Base-by-base conservation (phyloP, 1,284 basidiomycete genomes). In the Heliocybe sulcata region DNA sequence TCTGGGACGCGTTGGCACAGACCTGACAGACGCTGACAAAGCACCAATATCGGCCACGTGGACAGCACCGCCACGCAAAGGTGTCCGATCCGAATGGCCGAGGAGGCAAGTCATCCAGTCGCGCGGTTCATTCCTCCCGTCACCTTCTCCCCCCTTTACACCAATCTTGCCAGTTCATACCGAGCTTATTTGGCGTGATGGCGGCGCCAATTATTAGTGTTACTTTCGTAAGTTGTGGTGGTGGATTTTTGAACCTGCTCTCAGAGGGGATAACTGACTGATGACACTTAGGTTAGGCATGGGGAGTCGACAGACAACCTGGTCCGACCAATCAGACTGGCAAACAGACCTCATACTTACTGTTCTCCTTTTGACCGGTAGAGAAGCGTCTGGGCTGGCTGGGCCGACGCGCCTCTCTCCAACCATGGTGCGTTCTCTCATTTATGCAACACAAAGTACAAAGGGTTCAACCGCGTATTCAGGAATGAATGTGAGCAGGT, bases 361-460 rank as follows among this genome's bases (percentile, higher is more conserved):
- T 57, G 20, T 49, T 26, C 29, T 27, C 23, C 38, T 51, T 51
- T 29, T 49, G 33, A 2, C 45, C 47, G 20, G 27, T 20, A 85
- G 81, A 75, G 66, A 56, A 64, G 70, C 1, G 63, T 83, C 6
- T 94, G 92, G 92, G 90, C 92, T 25, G 93, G 93, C 10, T 92
- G 87, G 80, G 79, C 78, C 57, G 91, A 96, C 69, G 83, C 92
- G 1, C 83, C 89, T 0, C 76, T 95, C 3, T 88, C 90, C 16
- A 85, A 85, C 60, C 90, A 94, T 67, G 93, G 92, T 87, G 64
- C 67, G 77, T 70, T 16, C 10, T 38, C 25, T 48, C 22, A 55
- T 20, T 9, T 31, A 56, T 20, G 2, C n/a, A 26, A 12, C 11
- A 35, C 27, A 31, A 23, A 38, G 35, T 38, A 35, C 25, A n/a